A percentile compares a stretch with the other conserved stretches of the same genome.
These are phyloP conservation scores for Candida silvatica DNA, from an alignment of 805 yeast species.

Conservation along the genomic window DNA sequence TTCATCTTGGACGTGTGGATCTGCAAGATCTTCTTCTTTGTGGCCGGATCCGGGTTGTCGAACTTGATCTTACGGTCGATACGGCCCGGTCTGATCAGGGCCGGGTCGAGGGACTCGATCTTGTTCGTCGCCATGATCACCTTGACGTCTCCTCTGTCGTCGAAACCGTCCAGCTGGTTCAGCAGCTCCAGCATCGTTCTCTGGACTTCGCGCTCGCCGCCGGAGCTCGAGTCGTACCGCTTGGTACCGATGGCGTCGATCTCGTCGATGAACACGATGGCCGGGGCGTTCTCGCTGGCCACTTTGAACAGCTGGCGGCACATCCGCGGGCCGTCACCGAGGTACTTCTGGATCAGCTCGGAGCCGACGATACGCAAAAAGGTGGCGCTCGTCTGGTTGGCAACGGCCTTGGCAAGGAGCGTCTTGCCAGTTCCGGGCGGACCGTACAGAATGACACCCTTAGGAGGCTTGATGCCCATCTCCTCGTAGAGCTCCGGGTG, in stretches of 20 bases:
- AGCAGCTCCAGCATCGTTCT: conserved; percentile 95
- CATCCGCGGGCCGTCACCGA: conserved; percentile 96
- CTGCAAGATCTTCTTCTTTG: conserved; percentile 84
- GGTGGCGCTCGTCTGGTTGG: conserved; percentile 95
- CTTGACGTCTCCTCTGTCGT: conserved; percentile 94
- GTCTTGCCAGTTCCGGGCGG: conserved; percentile 99
- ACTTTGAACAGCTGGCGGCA: conserved; percentile 92
- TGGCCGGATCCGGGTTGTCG: conserved; percentile 90
- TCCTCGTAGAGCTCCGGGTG: conserved; percentile 97
- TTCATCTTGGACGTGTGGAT: conserved; percentile 95
- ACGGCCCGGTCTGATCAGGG: conserved; percentile 93
- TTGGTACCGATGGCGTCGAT: conserved; percentile 99
- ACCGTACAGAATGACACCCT: conserved; percentile 94
- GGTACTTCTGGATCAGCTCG: conserved; percentile 90
- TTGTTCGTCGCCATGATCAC: conserved; percentile 98
- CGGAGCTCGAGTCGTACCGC: conserved; percentile 84
- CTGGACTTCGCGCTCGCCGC: conserved; percentile 96
- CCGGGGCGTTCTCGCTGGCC: conserved; percentile 95
- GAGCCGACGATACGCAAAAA: conserved; percentile 95
- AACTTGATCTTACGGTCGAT: conserved; percentile 92
- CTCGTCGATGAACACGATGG: conserved; percentile 97
- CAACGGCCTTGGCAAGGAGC: conserved; percentile 92
- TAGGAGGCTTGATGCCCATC: conserved; percentile 98
- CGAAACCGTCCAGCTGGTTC: conserved; percentile 95
- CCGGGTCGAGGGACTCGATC: conserved; percentile 91